Evolutionary conservation across 768 basidiomycete species (phyloP), one percentile per base, ranked within the genome.

Genomic region (Lentinus brumalis): DNA sequence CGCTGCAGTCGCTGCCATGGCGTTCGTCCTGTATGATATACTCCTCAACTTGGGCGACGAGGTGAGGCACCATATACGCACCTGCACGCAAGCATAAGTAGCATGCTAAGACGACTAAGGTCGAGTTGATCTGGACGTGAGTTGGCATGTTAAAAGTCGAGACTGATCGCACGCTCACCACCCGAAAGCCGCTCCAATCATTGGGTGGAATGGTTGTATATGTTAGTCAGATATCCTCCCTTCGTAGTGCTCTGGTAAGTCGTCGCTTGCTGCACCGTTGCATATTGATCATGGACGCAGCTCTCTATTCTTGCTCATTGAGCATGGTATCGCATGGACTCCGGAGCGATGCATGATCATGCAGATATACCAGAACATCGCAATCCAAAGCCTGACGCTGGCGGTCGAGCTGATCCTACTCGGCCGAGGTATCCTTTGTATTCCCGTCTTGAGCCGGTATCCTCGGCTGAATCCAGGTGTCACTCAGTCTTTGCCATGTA

Each of bases 21-120:
- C 50, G 8, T 52, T 52, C 50, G 8, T 31, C 32, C 21, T 52
- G 7, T 59, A 53, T 45, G 57, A 63, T 35, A 59, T 47, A 7
- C 44, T 63, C 5, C 54, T 63, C 16, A 57, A 63, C 41, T 35
- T 63, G 16, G 57, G 44, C 30, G 57, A 57, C 30, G 61, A 63
- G 61, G 61, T 63, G 16, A 40, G 61, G 35, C 16, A 1, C 9
- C 21, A 26, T 26, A 26, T 11, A 47, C 10, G 2, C 10, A 9
- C 46, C 21, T 26, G 7, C 12, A 47, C 21, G 21, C 21, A 47
- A 21, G 46, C 26, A 47, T 18, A 21, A 18, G 9, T 26, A 47
- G 21, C 21, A 26, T 26, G 21, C 26, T 18, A 56, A 32, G 18
- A 8, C 5, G n/a, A 9, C 8, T 8, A 35, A 35, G 35, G 11